Percentiles rank a stretch among this genome's conserved stretches.
These are phyloP conservation scores for Phycomyces blakesleeanus DNA, from an alignment of 192 early-diverging fungal species.

Conservation along the genomic window DNA sequence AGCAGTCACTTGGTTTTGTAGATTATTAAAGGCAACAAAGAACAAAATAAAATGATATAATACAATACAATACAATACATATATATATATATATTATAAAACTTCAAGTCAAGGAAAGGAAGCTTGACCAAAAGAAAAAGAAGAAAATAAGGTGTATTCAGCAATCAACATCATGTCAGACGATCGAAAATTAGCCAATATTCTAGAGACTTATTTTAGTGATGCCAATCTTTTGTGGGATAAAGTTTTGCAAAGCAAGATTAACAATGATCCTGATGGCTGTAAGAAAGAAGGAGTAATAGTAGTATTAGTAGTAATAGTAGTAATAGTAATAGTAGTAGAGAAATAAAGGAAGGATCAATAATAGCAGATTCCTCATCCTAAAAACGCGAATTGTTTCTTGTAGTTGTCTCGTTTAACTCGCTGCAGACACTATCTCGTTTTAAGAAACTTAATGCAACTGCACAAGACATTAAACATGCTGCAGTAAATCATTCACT, in stretches of 20 bases:
- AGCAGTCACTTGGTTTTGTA: too few species aligned
- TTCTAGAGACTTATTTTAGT: constrained; percentile 28
- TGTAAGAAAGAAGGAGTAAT: constrained; percentile 3
- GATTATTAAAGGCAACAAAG: too few species aligned
- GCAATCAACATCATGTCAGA: background rate
- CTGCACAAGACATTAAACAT: constrained; percentile 6
- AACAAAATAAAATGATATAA: too few species aligned
- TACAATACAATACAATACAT: too few species aligned
- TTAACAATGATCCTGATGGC: constrained; percentile 6
- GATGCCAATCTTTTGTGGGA: constrained; percentile 30
- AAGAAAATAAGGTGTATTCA: background rate
- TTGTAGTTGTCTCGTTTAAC: constrained; percentile 9
- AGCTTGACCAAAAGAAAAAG: too few species aligned
- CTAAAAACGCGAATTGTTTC: too few species aligned
- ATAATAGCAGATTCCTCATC: too few species aligned
- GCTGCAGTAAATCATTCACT: background rate
- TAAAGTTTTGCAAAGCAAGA: constrained; percentile 12
- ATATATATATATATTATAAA: too few species aligned
- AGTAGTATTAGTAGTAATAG: background rate
- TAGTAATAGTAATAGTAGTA: too few species aligned
- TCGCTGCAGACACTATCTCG: constrained; percentile 1
- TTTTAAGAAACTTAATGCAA: constrained; percentile 11
- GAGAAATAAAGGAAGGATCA: too few species aligned
- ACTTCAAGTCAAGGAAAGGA: too few species aligned
- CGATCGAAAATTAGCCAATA: constrained; percentile 12